A percentile compares a stretch with the other conserved stretches of the same genome.
Evolutionary conservation across 139 green algal genomes (phyloP).

Genomic region (Raphidocelis subcapitata): DNA sequence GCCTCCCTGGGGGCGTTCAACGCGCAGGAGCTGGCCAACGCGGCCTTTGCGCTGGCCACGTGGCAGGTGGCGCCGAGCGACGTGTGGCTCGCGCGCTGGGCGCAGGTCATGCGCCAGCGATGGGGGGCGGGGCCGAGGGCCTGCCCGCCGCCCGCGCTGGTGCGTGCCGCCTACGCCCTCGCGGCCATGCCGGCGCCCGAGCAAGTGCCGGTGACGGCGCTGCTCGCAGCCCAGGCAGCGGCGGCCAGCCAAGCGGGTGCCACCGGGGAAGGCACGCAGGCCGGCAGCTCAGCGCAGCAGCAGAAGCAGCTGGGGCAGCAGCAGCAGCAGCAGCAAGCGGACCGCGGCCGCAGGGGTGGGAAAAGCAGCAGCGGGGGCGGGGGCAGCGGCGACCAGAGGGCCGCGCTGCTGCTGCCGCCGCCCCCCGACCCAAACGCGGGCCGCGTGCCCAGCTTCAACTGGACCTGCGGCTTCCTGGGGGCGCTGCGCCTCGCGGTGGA

Average conservation of each 20-base stretch:
- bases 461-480: constrained; percentile 14
- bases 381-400: not conserved
- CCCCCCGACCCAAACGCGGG: not conserved
- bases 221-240: constrained; percentile 1
- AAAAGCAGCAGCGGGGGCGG: not conserved
- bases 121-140: constrained; percentile 7
- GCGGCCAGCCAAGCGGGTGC: not conserved
- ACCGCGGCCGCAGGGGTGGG: not conserved
- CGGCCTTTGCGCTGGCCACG: constrained; percentile 13
- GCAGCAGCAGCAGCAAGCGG: constrained; percentile 6
- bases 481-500: constrained; percentile 27
- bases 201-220: not conserved
- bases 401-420: no score
- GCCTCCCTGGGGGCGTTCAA: constrained; percentile 8
- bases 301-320: constrained; percentile 6
- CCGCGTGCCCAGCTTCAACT: constrained; percentile 34
- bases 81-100: constrained; percentile 6
- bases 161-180: constrained; percentile 14
- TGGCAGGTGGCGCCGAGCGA: constrained; percentile 8
- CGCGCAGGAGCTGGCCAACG: constrained; percentile 25
- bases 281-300: not conserved
- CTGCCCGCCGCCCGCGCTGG: constrained; percentile 10
- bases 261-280: not conserved
- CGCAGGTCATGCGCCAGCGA: constrained; percentile 1
- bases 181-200: constrained; percentile 7